Percentiles rank a stretch among this genome's conserved stretches.
phyloP scores from a whole-genome alignment of 2,329 filamentous ascomycete genomes.

The Aureobasidium vineae region DNA sequence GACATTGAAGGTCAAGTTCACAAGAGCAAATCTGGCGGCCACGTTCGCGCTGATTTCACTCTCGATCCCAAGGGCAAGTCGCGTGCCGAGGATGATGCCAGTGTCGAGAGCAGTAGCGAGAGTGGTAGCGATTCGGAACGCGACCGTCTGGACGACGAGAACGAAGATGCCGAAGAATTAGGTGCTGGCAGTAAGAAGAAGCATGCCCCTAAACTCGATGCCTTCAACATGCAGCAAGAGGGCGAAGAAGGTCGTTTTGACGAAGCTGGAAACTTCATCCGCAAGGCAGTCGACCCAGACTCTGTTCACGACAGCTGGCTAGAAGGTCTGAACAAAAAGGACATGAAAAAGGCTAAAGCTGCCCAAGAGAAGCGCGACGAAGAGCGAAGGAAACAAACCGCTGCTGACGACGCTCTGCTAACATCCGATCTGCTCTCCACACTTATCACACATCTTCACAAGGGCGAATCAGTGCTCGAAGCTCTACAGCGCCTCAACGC shows the following conservation, averaged over 20 bases:
- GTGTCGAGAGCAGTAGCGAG: conserved; percentile 60
- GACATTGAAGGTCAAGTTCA: conserved; percentile 79
- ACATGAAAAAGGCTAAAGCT: conserved; percentile 82
- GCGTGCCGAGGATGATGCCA: conserved; percentile 54
- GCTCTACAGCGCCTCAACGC: conserved; percentile 70
- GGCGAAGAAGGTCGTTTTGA: conserved; percentile 93
- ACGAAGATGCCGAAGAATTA: conserved; percentile 81
- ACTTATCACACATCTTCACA: conserved; percentile 71
- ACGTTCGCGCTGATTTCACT: conserved; percentile 60
- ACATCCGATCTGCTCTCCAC: conserved; percentile 70
- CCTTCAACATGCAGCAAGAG: conserved; percentile 90
- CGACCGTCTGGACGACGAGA: conserved; percentile 64
- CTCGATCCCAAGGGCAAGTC: conserved; percentile 49
- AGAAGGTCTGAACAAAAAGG: conserved; percentile 87
- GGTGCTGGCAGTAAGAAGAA: conserved; percentile 88
- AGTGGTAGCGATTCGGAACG: conserved; percentile 62
- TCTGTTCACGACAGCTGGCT: conserved; percentile 91
- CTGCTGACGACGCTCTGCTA: conserved; percentile 70
- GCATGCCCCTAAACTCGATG: conserved; percentile 90
- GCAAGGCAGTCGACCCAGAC: conserved; percentile 85
- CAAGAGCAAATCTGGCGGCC: conserved; percentile 70
- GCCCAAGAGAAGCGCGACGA: conserved; percentile 83
- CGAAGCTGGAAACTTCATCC: conserved; percentile 83
- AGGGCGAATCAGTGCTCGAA: conserved; percentile 82
- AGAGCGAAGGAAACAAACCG: conserved; percentile 68